Evolutionary conservation across 345 rosid genomes (phyloP).

Genomic region (Syzygium grande): DNA sequence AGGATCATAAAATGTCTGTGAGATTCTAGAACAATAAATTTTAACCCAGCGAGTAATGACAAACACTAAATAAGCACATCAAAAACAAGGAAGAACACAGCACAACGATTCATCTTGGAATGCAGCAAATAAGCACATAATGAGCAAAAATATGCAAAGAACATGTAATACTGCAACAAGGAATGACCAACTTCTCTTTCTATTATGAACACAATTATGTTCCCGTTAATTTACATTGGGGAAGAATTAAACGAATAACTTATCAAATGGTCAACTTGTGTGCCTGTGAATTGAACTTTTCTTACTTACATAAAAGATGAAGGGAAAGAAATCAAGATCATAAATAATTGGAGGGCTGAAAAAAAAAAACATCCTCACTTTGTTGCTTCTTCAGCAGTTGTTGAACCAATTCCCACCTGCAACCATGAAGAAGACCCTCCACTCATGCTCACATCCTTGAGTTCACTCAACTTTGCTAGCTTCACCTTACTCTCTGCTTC

Average conservation of each 20-base stretch:
- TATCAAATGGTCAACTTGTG: background rate
- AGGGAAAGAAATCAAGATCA: background rate
- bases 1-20: background rate
- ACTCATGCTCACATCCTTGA: slow-evolving; percentile 36
- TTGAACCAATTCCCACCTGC: slow-evolving; percentile 74
- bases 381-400: slow-evolving; percentile 8
- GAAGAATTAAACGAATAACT: background rate
- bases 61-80: no score
- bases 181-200: background rate
- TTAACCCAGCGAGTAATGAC: background rate
- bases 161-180: background rate
- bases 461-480: slow-evolving; percentile 54
- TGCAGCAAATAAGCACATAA: background rate
- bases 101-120: no score
- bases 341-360: background rate
- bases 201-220: background rate
- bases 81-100: no score
- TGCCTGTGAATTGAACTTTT: background rate
- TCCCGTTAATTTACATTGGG: background rate
- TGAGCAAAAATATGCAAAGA: background rate
- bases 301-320: background rate
- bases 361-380: background rate
- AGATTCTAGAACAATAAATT: background rate
- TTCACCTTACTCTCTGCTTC: slow-evolving; percentile 59
- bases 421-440: slow-evolving; percentile 65